These are phyloP conservation scores for Aspergillus novoparasiticus DNA, from an alignment of 2,329 filamentous ascomycete genomes.

Conservation along the genomic window DNA sequence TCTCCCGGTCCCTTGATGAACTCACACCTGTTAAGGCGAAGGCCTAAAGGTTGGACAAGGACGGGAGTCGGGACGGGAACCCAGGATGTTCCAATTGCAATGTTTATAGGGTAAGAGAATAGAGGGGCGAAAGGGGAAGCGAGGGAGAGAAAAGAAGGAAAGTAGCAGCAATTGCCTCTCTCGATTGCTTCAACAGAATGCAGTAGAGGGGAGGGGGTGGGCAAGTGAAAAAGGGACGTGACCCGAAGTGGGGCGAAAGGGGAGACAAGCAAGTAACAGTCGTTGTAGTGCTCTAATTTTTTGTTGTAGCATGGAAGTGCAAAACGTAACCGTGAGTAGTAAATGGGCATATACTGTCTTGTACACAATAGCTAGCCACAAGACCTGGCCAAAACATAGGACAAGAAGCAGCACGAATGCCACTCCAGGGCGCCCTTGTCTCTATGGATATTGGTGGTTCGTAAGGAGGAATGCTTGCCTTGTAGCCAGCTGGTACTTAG, in stretches of 20 bases:
- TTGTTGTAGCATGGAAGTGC: neutral
- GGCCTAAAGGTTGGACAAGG: neutral
- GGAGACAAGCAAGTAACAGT: neutral
- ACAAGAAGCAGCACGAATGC: neutral
- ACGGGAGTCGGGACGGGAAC: constrained; percentile 7
- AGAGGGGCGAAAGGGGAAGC: neutral
- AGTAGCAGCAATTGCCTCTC: constrained; percentile 5
- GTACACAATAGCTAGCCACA: neutral
- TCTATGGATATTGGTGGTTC: neutral
- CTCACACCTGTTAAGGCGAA: constrained; percentile 7
- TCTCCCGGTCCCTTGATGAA: constrained; percentile 13
- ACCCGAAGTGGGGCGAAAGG: constrained; percentile 10
- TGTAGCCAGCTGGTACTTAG: neutral
- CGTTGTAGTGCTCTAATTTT: neutral
- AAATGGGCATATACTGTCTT: neutral
- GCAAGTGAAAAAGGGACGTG: constrained; percentile 4
- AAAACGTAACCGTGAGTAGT: neutral
- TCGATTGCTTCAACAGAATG: neutral
- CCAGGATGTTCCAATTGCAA: constrained; percentile 7
- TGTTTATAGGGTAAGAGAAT: neutral
- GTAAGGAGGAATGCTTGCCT: neutral
- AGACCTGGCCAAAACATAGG: neutral
- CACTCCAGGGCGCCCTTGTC: neutral
- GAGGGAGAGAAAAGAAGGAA: constrained; percentile 1
- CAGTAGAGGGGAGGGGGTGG: neutral